A percentile compares a stretch with the other conserved stretches of the same genome.
Evolutionary conservation across 441 rosid genomes (phyloP).

Genomic region (Hura crepitans): DNA sequence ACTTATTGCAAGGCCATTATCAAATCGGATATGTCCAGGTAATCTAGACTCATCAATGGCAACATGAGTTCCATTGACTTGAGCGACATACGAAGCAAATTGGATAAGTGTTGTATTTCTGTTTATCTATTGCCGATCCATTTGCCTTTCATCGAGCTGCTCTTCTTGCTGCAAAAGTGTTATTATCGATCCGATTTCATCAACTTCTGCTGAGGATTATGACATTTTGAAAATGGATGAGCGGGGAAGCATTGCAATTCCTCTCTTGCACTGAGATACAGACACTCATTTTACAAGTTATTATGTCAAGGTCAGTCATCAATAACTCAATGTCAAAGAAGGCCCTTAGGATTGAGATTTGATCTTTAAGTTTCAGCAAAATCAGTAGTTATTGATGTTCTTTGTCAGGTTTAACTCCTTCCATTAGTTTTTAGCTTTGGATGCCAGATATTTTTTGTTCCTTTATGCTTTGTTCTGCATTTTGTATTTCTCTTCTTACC

Average conservation of each 20-base stretch:
- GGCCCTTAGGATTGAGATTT: too few relatives aligned
- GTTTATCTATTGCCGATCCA: neutral
- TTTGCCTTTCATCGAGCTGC: neutral
- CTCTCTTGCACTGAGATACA: neutral
- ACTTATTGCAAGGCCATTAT: constrained; percentile 80
- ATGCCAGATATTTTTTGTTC: too few relatives aligned
- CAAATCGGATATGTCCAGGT: constrained; percentile 53
- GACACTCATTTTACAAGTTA: too few relatives aligned
- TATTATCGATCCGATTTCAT: neutral
- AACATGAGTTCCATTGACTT: constrained; percentile 1
- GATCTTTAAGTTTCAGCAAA: too few relatives aligned
- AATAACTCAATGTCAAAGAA: too few relatives aligned
- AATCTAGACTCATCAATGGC: constrained; percentile 26
- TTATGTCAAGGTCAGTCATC: too few relatives aligned
- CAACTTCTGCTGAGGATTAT: neutral
- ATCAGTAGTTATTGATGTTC: too few relatives aligned
- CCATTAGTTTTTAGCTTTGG: too few relatives aligned
- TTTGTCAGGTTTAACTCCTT: too few relatives aligned
- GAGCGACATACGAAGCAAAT: neutral
- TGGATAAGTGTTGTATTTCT: neutral
- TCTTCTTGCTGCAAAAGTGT: neutral
- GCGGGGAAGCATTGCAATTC: neutral
- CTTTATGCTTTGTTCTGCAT: too few relatives aligned
- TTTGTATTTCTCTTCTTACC: too few relatives aligned
- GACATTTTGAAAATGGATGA: neutral